Base-by-base conservation (phyloP, 2,329 filamentous ascomycete species). In the Sphaerostilbella broomeana region DNA sequence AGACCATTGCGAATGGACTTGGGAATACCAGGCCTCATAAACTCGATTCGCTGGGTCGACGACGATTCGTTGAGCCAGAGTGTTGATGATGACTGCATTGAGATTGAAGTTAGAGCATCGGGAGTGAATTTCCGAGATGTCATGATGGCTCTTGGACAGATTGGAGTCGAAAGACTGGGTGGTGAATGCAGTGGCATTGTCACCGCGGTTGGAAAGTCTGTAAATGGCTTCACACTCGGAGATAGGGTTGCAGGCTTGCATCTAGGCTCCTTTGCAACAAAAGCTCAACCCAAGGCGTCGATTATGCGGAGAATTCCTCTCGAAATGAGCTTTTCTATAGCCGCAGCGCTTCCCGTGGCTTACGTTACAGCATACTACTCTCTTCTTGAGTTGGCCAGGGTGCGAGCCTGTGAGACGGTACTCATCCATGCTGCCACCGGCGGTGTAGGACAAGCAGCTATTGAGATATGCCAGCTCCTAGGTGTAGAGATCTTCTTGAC, bases 371-470 rank as follows among this genome's bases (percentile, higher is more conserved):
- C 44, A 3, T 47, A 46, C 26, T 45, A 51, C 29, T 39, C 36
- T 1, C 19, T 51, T 1, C 18, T 46, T 6, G 35, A 50, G 4
- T 12, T 48, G 9, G 44, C 40, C 2, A 48, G 58, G 1, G 50
- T 71, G 1, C 36, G 48, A 8, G 50, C 52, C 2, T 61, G 59
- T 11, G 57, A 60, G 29, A 45, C 30, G 2, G 45, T 62, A 2
- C 52, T 63, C 1, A 55, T 61, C 19, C 60, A 62, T 30, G 42
- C 51, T 1, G 59, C 51, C 4, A 42, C 49, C 2, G 57, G 58
- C 9, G 55, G 55, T 5, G 47, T 58, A 0, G 60, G 60, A 2
- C 52, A 52, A 29, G 52, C 51, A 3, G 54, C 56, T 1, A 45
- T 61, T 4, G 39, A 48, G 37, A 35, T 61, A 3, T 48, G 50